phyloP scores from a whole-genome alignment of 2,329 filamentous ascomycete species.

The Chrysoporthe puriensis region DNA sequence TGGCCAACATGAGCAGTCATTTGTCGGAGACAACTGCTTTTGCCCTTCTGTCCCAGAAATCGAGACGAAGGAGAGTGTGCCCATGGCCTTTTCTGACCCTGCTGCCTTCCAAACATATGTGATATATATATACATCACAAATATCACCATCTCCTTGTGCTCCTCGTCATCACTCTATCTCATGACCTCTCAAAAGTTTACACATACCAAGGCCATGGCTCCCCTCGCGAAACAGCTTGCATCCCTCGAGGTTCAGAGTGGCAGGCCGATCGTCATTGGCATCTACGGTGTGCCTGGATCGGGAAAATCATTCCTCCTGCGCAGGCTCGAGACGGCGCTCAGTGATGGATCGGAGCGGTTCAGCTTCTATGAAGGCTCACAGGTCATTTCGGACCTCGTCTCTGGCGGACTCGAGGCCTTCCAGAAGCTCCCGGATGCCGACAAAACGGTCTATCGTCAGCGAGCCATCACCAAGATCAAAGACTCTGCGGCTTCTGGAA shows the following conservation, averaged over 20 bases:
- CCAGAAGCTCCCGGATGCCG: neutral
- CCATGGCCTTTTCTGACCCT: neutral
- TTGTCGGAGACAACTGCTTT: neutral
- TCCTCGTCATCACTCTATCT: neutral
- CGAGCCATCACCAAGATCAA: neutral
- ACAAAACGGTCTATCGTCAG: neutral
- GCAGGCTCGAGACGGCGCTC: neutral
- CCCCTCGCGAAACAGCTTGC: neutral
- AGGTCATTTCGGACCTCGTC: neutral
- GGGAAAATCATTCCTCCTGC: neutral
- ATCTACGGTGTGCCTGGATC: neutral
- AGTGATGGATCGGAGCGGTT: neutral
- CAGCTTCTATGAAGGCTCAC: constrained; percentile 1
- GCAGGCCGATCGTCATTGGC: constrained; percentile 1
- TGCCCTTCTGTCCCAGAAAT: too few relatives aligned
- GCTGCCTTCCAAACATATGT: neutral
- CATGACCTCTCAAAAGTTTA: neutral
- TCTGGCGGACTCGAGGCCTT: neutral
- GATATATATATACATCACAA: neutral
- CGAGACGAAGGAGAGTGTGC: too few relatives aligned
- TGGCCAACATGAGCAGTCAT: neutral
- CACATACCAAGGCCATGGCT: neutral
- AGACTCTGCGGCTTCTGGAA: neutral
- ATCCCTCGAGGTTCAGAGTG: neutral
- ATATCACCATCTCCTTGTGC: neutral